Base-by-base conservation (phyloP, 768 basidiomycete species). In the Boletus reticulatus region DNA sequence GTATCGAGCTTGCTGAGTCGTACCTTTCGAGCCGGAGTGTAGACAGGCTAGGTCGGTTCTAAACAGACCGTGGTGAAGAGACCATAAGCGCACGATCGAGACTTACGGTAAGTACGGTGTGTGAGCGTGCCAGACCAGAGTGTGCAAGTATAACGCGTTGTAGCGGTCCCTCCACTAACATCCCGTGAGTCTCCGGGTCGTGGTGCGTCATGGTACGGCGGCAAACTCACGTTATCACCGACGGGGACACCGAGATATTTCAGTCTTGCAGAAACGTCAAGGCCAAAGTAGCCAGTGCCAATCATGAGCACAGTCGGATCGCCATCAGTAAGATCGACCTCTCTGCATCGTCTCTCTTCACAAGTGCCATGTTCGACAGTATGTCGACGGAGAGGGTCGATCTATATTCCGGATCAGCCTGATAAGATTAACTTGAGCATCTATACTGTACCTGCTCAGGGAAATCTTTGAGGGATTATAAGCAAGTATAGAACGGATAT, bases 251-350 rank as follows among this genome's bases (percentile, higher is more conserved):
- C 83, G 27, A 89, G 71, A 39, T 75, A 75, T 62, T 84, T 84
- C 52, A 92, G 71, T 19, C 86, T 75, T 2, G 86, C 85, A 0
- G 88, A 87, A 3, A 83, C 64, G 34, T 78, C 81, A 29, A 93
- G 70, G 2, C 88, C 90, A 57, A 78, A 80, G 53, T 89, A 88
- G 0, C 86, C 87, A 0, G 78, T 85, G 12, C 86, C 84, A 20
- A 88, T 71, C 27, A 89, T 72, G 32, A 89, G 65, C 13, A 87
- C 88, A 1, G 76, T 76, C 0, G 85, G 85, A 36, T 79, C 76
- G 6, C 60, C 65, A 19, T 77, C 77, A 31, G 67, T 69, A 59
- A 84, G 85, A 27, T 78, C 46, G 0, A 22, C 19, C 34, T 47
- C 46, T 36, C 34, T 20, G 22, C 46, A 20, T 22, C 34, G 32